A percentile compares a stretch with the other conserved stretches of the same genome.
Conservation (phyloP, 2,329 filamentous ascomycete genomes). For the Aspergillus neoniger region DNA sequence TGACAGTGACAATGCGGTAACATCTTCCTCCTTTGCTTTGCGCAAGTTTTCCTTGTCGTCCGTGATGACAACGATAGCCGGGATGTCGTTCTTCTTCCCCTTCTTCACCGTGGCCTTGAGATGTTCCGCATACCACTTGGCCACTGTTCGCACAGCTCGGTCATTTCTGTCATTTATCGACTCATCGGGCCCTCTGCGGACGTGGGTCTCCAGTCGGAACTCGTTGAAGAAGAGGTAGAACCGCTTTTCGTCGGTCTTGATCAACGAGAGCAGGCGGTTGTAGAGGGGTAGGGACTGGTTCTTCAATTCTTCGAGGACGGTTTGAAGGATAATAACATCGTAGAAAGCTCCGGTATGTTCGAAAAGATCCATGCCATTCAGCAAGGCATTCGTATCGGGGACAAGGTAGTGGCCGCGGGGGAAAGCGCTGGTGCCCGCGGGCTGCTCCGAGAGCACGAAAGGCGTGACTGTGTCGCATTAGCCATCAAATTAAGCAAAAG, state of each 20-base stretch:
- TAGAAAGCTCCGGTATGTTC: slow-evolving; percentile 90
- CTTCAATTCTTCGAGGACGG: slow-evolving; percentile 91
- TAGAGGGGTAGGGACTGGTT: slow-evolving; percentile 93
- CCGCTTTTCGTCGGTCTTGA: slow-evolving; percentile 93
- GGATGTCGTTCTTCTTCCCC: slow-evolving; percentile 58
- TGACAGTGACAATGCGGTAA: slow-evolving; percentile 67
- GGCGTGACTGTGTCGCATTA: slow-evolving; percentile 62
- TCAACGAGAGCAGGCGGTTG: slow-evolving; percentile 85
- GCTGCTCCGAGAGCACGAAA: slow-evolving; percentile 85
- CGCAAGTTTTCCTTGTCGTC: slow-evolving; percentile 86
- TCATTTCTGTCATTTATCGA: slow-evolving; percentile 97
- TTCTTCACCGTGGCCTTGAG: slow-evolving; percentile 62
- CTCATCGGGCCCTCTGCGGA: slow-evolving; percentile 73
- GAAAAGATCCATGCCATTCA: slow-evolving; percentile 96
- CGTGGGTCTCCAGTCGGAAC: slow-evolving; percentile 88
- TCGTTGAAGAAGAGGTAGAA: slow-evolving; percentile 99
- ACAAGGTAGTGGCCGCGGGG: slow-evolving; percentile 90
- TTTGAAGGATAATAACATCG: slow-evolving; percentile 95
- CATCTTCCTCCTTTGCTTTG: slow-evolving; percentile 72
- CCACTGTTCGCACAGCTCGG: slow-evolving; percentile 80
- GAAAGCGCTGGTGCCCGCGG: slow-evolving; percentile 78
- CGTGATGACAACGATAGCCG: slow-evolving; percentile 87
- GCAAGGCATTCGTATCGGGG: slow-evolving; percentile 92
- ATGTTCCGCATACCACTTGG: slow-evolving; percentile 88
- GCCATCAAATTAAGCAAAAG: slow-evolving; percentile 14